Evolutionary conservation across 441 rosid species (phyloP).

Genomic region (Flueggea neowawraea): DNA sequence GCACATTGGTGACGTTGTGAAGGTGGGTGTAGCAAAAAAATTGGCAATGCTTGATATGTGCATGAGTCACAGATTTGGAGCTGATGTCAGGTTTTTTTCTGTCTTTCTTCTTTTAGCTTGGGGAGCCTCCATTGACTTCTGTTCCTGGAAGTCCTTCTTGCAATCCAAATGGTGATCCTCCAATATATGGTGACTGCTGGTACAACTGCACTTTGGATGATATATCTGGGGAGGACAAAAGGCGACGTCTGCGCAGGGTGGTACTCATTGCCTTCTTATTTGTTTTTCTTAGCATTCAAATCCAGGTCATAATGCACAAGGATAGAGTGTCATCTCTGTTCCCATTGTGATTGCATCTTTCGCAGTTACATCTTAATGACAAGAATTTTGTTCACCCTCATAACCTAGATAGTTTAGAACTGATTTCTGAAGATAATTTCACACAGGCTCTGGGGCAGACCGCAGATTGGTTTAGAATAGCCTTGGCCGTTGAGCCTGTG

Average conservation of each 20-base stretch:
- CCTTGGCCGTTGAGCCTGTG: conserved; percentile 97
- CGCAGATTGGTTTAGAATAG: conserved; percentile 93
- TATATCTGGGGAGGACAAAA: conserved; percentile 87
- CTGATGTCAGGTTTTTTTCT: conserved; percentile 19
- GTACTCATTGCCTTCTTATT: not conserved
- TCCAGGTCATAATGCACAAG: too few relatives aligned
- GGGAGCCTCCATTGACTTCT: conserved; percentile 74
- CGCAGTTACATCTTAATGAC: too few relatives aligned
- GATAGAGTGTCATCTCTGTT: too few relatives aligned
- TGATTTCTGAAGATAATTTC: conserved; percentile 21
- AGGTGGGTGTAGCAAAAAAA: conserved; percentile 47
- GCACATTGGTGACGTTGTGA: conserved; percentile 79
- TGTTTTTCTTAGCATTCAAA: not conserved
- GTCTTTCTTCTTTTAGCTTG: conserved; percentile 50
- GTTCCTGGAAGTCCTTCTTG: conserved; percentile 63
- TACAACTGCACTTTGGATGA: conserved; percentile 95
- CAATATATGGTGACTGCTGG: conserved; percentile 94
- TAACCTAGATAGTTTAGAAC: not conserved
- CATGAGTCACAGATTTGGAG: not conserved
- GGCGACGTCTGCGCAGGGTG: conserved; percentile 89
- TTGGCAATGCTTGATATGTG: conserved; percentile 3
- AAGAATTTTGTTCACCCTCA: too few relatives aligned
- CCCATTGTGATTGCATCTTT: too few relatives aligned
- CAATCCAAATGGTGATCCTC: conserved; percentile 76
- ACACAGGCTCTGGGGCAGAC: conserved; percentile 94